Percentiles rank a stretch among this genome's conserved stretches.
phyloP scores from a whole-genome alignment of 23 red algal species.

The Gracilariopsis chorda region DNA sequence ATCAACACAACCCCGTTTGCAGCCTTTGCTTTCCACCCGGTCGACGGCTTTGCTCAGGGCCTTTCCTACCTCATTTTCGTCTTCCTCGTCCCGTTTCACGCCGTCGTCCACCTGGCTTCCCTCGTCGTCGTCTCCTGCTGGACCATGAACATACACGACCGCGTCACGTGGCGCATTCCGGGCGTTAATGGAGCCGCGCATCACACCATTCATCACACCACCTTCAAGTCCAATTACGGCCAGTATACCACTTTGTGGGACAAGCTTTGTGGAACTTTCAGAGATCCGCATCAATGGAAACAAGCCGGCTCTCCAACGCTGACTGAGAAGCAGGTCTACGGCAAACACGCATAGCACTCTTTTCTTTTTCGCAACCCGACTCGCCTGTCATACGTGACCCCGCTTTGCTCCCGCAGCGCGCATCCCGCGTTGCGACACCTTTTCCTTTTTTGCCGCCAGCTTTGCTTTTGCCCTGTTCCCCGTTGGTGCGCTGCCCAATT shows the following conservation, averaged over 20 bases:
- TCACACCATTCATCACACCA: constrained; percentile 96
- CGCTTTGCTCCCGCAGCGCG: no score
- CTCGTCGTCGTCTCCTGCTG: constrained; percentile 84
- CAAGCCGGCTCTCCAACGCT: constrained; percentile 22
- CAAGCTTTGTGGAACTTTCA: constrained; percentile 83
- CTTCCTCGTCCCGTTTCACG: constrained; percentile 90
- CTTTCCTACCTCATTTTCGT: constrained; percentile 94
- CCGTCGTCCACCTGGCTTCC: constrained; percentile 75
- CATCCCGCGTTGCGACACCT: no score
- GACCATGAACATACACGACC: constrained; percentile 99
- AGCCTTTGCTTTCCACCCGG: constrained; percentile 95
- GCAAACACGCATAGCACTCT: constrained; percentile 51
- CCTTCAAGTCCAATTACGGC: constrained; percentile 97
- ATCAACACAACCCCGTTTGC: constrained; percentile 98
- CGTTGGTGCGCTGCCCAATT: no score
- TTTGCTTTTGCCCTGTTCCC: no score
- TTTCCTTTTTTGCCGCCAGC: no score
- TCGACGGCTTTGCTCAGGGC: constrained; percentile 95
- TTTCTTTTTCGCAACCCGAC: background rate
- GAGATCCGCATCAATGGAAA: constrained; percentile 74
- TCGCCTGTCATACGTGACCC: no score
- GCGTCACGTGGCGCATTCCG: constrained; percentile 75
- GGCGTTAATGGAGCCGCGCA: constrained; percentile 97
- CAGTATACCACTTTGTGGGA: constrained; percentile 98
- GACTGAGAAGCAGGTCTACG: constrained; percentile 49